Evolutionary conservation across 441 rosid genomes (phyloP).

Genomic region (Populus hybrid): DNA sequence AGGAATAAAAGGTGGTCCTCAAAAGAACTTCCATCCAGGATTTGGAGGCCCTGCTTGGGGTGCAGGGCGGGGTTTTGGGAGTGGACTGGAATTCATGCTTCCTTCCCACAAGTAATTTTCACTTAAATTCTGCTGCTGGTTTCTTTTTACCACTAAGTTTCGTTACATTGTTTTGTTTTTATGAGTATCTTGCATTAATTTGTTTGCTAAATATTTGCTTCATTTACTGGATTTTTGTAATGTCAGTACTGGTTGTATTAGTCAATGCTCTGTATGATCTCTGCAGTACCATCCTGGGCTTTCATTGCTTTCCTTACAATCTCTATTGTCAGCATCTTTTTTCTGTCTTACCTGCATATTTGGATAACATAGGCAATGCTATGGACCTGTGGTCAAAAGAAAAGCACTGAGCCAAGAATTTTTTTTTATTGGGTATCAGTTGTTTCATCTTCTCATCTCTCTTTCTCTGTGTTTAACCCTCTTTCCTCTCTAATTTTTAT

Average conservation of each 20-base stretch:
- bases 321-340: background rate
- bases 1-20: constrained; percentile 69
- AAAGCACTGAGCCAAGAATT: background rate
- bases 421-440: background rate
- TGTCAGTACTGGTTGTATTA: background rate
- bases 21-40: constrained; percentile 70
- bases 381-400: background rate
- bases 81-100: constrained; percentile 85
- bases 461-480: background rate
- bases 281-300: background rate
- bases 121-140: constrained; percentile 17
- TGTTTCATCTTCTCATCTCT: background rate
- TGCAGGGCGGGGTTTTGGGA: constrained; percentile 72
- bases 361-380: background rate
- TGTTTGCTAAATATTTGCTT: background rate
- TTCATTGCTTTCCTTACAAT: background rate
- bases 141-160: background rate
- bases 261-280: background rate
- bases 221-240: background rate
- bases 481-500: background rate
- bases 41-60: constrained; percentile 67
- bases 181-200: background rate
- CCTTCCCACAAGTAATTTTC: constrained; percentile 91
- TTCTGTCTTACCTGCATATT: background rate
- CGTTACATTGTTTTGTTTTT: background rate